These are phyloP conservation scores for Pseudogymnoascus sp. DNA, from an alignment of 2,329 filamentous ascomycete genomes.

Conservation along the genomic window DNA sequence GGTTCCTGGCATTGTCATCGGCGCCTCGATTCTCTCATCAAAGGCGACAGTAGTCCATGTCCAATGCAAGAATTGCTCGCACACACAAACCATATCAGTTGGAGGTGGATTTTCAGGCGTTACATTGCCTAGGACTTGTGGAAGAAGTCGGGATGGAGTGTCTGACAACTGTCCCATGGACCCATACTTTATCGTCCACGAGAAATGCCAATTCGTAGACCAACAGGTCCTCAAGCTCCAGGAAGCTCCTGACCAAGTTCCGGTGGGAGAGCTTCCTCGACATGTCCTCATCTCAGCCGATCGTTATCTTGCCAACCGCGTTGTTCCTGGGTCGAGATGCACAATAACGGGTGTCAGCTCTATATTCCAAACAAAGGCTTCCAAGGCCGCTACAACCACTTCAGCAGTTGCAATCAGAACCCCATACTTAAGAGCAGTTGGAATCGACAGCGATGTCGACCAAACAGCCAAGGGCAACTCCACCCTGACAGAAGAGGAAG, in stretches of 20 bases:
- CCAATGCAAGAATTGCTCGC: constrained; percentile 79
- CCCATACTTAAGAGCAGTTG: constrained; percentile 86
- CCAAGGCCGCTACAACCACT: constrained; percentile 63
- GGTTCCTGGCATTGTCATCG: constrained; percentile 95
- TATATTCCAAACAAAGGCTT: constrained; percentile 89
- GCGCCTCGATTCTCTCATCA: constrained; percentile 90
- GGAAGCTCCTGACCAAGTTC: constrained; percentile 94
- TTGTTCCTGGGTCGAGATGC: constrained; percentile 90
- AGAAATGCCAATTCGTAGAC: constrained; percentile 90
- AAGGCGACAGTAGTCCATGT: constrained; percentile 85
- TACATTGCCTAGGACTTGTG: constrained; percentile 73
- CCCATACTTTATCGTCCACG: constrained; percentile 91
- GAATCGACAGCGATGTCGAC: constrained; percentile 84
- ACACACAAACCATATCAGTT: constrained; percentile 63
- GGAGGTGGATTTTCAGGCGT: constrained; percentile 83
- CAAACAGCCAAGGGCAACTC: constrained; percentile 79
- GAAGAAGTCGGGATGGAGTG: constrained; percentile 20
- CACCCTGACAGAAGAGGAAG: constrained; percentile 87
- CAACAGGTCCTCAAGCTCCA: constrained; percentile 98
- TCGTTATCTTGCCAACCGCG: constrained; percentile 86
- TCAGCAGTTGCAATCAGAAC: constrained; percentile 91
- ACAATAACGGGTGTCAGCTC: constrained; percentile 97
- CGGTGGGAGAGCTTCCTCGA: constrained; percentile 87
- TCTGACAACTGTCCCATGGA: constrained; percentile 76
- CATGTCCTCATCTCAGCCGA: constrained; percentile 97